Percentiles rank a stretch among this genome's conserved stretches.
These are phyloP conservation scores for Balakata baccata DNA, from an alignment of 345 rosid species.

Conservation along the genomic window DNA sequence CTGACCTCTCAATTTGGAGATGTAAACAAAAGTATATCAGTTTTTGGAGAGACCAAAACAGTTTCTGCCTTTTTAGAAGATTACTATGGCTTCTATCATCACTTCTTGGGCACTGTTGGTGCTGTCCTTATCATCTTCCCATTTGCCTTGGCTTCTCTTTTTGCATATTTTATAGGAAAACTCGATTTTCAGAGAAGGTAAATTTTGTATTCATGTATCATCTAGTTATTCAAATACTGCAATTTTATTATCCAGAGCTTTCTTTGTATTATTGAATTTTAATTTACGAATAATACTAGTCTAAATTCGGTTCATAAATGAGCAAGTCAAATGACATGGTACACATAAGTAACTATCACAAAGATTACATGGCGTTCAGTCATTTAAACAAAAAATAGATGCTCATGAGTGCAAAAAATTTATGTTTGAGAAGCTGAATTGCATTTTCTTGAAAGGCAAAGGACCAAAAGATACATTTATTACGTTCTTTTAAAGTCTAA, in stretches of 20 bases:
- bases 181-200: conserved; percentile 65
- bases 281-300: no score
- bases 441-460: no score
- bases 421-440: no score
- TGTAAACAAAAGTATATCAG: conserved; percentile 35
- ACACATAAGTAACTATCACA: no score
- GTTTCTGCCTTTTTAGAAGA: conserved; percentile 47
- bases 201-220: conserved; percentile 3
- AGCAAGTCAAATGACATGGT: no score
- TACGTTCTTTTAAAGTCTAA: no score
- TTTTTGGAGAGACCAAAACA: conserved; percentile 44
- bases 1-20: conserved; percentile 80
- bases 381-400: no score
- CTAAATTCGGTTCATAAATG: no score
- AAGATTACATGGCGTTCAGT: no score
- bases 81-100: conserved; percentile 53
- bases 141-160: conserved; percentile 46
- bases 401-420: no score
- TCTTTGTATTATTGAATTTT: no score
- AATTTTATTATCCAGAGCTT: not conserved
- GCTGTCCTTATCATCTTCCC: conserved; percentile 49
- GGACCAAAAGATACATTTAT: no score
- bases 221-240: not conserved
- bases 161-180: conserved; percentile 47
- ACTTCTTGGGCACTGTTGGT: conserved; percentile 35